Percentiles rank a stretch among this genome's conserved stretches.
These are phyloP conservation scores for Lycium ferocissimum DNA, from an alignment of 257 asterid species.

Conservation along the genomic window DNA sequence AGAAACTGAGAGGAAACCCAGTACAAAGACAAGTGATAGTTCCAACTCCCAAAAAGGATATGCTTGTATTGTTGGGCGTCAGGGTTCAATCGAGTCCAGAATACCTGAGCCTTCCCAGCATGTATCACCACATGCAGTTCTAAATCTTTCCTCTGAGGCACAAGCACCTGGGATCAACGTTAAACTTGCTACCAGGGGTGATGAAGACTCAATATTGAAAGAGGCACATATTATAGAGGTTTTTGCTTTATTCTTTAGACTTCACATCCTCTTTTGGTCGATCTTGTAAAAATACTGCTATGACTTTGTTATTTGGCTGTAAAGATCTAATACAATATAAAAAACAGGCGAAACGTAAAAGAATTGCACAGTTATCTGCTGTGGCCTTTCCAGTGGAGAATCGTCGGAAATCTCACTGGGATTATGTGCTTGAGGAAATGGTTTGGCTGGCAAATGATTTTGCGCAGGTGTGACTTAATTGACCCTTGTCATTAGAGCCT, in stretches of 20 bases:
- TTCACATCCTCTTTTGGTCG: neutral
- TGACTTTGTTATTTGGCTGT: conserved; percentile 32
- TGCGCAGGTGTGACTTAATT: conserved; percentile 73
- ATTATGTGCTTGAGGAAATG: conserved; percentile 95
- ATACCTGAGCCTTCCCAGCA: conserved; percentile 44
- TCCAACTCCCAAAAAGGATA: conserved; percentile 41
- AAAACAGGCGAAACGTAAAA: conserved; percentile 86
- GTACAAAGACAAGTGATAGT: conserved; percentile 41
- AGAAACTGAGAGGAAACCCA: conserved; percentile 49
- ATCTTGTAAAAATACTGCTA: conserved; percentile 30
- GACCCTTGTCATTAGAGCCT: conserved; percentile 11
- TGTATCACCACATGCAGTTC: conserved; percentile 46
- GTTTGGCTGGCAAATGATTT: conserved; percentile 98
- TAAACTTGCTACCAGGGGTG: conserved; percentile 51
- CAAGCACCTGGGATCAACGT: conserved; percentile 45
- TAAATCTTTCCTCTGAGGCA: conserved; percentile 49
- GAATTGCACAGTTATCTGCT: conserved; percentile 67
- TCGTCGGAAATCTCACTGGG: conserved; percentile 79
- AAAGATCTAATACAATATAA: conserved; percentile 50
- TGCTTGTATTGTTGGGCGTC: conserved; percentile 39
- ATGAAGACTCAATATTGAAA: conserved; percentile 82
- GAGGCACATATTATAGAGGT: conserved; percentile 93
- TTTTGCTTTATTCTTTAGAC: conserved; percentile 29
- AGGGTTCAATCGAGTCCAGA: conserved; percentile 45
- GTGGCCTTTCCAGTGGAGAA: conserved; percentile 48